A percentile compares a stretch with the other conserved stretches of the same genome.
These are phyloP conservation scores for Wickerhamomyces canadensis DNA, from an alignment of 805 yeast species.

Conservation along the genomic window DNA sequence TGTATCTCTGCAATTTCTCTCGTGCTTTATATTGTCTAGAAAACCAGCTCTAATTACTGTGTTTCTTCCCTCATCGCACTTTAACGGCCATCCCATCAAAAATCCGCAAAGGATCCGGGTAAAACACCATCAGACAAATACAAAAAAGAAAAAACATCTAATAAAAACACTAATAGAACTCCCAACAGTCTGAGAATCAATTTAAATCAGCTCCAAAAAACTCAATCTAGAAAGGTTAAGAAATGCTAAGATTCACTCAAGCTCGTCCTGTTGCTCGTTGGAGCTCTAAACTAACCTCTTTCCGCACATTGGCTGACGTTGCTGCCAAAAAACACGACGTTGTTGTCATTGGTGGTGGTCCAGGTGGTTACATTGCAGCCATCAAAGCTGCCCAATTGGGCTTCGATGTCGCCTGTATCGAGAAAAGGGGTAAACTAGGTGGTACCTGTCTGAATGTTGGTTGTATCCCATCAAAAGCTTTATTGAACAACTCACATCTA, in stretches of 20 bases:
- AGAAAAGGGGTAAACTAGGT: conserved; percentile 93
- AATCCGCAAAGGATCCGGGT: conserved; percentile 5
- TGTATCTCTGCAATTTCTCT: too few relatives aligned
- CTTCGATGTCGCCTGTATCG: conserved; percentile 90
- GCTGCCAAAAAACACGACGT: conserved; percentile 63
- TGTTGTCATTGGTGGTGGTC: conserved; percentile 97
- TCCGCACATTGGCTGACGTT: conserved; percentile 12
- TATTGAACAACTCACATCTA: conserved; percentile 89
- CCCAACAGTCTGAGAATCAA: too few relatives aligned
- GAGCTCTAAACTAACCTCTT: conserved; percentile 1
- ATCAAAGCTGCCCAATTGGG: conserved; percentile 98
- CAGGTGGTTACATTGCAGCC: conserved; percentile 99
- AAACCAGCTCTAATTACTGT: too few relatives aligned
- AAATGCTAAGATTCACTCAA: conserved; percentile 2
- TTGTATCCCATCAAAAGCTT: conserved; percentile 96
- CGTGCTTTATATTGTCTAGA: too few relatives aligned
- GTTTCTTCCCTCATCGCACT: too few relatives aligned
- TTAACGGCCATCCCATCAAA: too few relatives aligned
- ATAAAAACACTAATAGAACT: neutral
- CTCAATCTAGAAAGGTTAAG: too few relatives aligned
- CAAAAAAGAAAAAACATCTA: neutral
- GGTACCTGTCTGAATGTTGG: conserved; percentile 99
- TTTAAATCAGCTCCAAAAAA: too few relatives aligned
- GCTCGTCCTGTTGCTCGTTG: conserved; percentile 4
- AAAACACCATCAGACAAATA: neutral